Evolutionary conservation across 2,329 filamentous ascomycete genomes (phyloP).

Genomic region (Cadophora malorum): DNA sequence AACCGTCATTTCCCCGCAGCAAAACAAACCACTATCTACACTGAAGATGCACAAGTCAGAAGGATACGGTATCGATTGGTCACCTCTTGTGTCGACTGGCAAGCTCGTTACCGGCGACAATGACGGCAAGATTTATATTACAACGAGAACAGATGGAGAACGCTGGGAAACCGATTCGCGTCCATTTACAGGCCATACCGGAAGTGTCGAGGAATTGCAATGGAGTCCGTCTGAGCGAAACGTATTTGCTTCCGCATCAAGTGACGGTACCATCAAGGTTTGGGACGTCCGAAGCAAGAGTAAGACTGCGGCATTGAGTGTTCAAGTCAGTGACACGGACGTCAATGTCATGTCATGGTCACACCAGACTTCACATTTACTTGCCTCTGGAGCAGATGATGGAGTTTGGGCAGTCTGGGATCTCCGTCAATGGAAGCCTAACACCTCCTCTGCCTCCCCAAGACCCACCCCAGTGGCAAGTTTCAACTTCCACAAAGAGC

Average conservation of each 20-base stretch:
- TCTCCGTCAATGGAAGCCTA: conserved; percentile 88
- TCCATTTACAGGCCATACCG: conserved; percentile 82
- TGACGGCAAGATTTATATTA: conserved; percentile 86
- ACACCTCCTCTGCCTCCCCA: conserved; percentile 51
- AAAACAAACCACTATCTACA: conserved; percentile 87
- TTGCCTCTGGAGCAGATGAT: conserved; percentile 92
- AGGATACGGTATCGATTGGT: conserved; percentile 98
- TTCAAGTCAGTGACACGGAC: conserved; percentile 82
- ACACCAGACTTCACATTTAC: conserved; percentile 81
- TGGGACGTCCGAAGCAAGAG: conserved; percentile 96
- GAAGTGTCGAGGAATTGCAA: conserved; percentile 92
- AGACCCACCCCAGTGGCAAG: conserved; percentile 84
- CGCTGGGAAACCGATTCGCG: conserved; percentile 87
- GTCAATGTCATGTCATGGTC: conserved; percentile 99
- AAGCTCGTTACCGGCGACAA: conserved; percentile 93
- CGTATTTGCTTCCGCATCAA: conserved; percentile 93
- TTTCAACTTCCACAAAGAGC: conserved; percentile 95
- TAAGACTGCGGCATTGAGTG: conserved; percentile 83
- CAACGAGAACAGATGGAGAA: conserved; percentile 84
- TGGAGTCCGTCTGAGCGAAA: conserved; percentile 94
- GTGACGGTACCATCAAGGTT: conserved; percentile 92
- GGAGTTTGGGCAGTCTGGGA: conserved; percentile 97
- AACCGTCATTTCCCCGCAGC: conserved; percentile 76
- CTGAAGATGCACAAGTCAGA: conserved; percentile 91
- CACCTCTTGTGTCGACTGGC: conserved; percentile 77